Evolutionary conservation across 768 basidiomycete genomes (phyloP).

Genomic region (Suillus occidentalis): DNA sequence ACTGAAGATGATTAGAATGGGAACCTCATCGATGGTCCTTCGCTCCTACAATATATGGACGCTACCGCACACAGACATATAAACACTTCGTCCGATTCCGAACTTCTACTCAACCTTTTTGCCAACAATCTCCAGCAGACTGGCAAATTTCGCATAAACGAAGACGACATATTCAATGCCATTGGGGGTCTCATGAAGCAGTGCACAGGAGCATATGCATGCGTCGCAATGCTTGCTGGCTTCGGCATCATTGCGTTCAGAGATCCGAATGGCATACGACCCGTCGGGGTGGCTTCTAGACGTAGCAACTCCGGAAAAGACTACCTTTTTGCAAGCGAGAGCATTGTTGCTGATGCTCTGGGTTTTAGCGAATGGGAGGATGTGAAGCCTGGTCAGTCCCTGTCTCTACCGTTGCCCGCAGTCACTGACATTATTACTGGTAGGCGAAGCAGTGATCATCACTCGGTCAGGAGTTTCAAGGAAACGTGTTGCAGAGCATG

Average conservation of each 20-base stretch:
- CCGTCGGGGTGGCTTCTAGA: slow-evolving; percentile 82
- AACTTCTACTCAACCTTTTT: slow-evolving; percentile 95
- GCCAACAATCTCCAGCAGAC: slow-evolving; percentile 98
- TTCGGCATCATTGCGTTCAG: slow-evolving; percentile 98
- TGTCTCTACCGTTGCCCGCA: slow-evolving; percentile 1
- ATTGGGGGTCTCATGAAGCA: slow-evolving; percentile 87
- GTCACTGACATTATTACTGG: slow-evolving; percentile 7
- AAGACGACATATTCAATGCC: slow-evolving; percentile 97
- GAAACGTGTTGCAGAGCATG: slow-evolving; percentile 66
- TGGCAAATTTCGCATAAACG: slow-evolving; percentile 98
- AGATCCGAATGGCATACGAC: slow-evolving; percentile 97
- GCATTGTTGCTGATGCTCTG: slow-evolving; percentile 91
- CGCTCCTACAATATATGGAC: slow-evolving; percentile 91
- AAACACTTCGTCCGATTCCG: slow-evolving; percentile 98
- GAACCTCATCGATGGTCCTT: slow-evolving; percentile 90
- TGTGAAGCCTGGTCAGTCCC: slow-evolving; percentile 75
- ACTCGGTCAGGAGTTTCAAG: slow-evolving; percentile 78
- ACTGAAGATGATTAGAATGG: slow-evolving; percentile 70
- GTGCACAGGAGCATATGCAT: slow-evolving; percentile 92
- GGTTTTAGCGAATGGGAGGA: slow-evolving; percentile 94
- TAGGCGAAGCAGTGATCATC: slow-evolving; percentile 95
- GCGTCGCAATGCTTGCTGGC: slow-evolving; percentile 98
- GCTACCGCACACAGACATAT: slow-evolving; percentile 96
- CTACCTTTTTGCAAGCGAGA: slow-evolving; percentile 92
- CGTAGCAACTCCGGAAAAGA: slow-evolving; percentile 63